Conservation (phyloP, 208 protist genomes). For the Acanthamoeba sp. region DNA sequence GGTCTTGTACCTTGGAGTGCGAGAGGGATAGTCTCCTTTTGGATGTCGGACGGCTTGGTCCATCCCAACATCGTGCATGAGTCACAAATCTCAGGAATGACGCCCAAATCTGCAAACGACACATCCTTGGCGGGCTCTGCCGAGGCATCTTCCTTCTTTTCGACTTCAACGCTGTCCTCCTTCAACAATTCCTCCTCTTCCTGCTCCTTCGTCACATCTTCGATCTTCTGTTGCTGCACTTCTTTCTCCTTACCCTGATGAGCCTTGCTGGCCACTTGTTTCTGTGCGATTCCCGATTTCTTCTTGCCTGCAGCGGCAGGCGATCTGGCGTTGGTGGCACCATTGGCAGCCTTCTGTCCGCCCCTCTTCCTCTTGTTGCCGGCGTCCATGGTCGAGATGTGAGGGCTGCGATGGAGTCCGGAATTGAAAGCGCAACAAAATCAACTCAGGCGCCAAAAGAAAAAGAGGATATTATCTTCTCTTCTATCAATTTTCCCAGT, state of each 20-base stretch:
- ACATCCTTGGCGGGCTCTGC: not conserved
- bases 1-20: constrained; percentile 89
- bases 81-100: constrained; percentile 93
- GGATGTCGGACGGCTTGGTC: constrained; percentile 96
- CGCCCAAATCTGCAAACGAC: constrained; percentile 93
- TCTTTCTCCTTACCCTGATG: not conserved
- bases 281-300: not conserved
- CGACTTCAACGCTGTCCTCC: not conserved
- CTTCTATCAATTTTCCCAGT: too few species aligned
- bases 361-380: constrained; percentile 7
- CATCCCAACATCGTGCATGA: constrained; percentile 95
- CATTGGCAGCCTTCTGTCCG: not conserved
- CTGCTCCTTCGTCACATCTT: constrained; percentile 36
- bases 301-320: not conserved
- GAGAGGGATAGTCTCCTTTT: constrained; percentile 95
- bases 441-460: too few species aligned
- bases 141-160: not conserved
- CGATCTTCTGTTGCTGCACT: not conserved
- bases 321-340: too few species aligned
- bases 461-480: too few species aligned
- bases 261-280: not conserved
- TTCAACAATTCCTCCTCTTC: constrained; percentile 18
- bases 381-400: not conserved
- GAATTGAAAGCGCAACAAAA: not conserved
- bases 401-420: not conserved